Conservation (phyloP, 208 protist genomes). For the Wallacemonas sp. region DNA sequence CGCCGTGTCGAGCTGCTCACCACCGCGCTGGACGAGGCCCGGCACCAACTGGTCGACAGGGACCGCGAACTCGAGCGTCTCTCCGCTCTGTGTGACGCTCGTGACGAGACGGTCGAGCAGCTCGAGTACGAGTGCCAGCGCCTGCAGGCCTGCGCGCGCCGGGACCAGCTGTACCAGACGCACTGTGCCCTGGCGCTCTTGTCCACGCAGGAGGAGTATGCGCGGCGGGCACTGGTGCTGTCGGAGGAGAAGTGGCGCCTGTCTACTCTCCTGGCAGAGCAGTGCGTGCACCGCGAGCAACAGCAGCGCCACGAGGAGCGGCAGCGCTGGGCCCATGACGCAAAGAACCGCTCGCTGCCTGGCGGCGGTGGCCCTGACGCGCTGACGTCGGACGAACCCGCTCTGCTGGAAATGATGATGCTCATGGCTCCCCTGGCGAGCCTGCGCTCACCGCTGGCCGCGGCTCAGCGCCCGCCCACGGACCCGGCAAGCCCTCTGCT, state of each 20-base stretch:
- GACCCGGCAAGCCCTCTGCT: background rate
- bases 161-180: constrained; percentile 28
- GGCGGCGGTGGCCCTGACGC: too few species aligned
- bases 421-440: background rate
- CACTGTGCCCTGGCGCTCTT: constrained; percentile 23
- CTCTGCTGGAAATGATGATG: background rate
- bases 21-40: constrained; percentile 21
- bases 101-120: constrained; percentile 25
- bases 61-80: constrained; percentile 28
- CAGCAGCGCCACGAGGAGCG: background rate
- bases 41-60: constrained; percentile 21
- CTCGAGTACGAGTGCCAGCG: constrained; percentile 31
- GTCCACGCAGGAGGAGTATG: constrained; percentile 22
- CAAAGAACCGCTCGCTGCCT: background rate
- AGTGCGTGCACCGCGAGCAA: background rate
- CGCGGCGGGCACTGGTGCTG: constrained; percentile 19
- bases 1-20: constrained; percentile 21
- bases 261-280: background rate
- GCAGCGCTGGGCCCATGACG: constrained; percentile 4
- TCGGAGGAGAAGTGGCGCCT: constrained; percentile 23
- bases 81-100: constrained; percentile 8
- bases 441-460: background rate
- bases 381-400: background rate
- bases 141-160: constrained; percentile 13
- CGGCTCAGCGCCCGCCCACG: background rate